phyloP scores from a whole-genome alignment of 169 alveolate species.

The Theileria parva region DNA sequence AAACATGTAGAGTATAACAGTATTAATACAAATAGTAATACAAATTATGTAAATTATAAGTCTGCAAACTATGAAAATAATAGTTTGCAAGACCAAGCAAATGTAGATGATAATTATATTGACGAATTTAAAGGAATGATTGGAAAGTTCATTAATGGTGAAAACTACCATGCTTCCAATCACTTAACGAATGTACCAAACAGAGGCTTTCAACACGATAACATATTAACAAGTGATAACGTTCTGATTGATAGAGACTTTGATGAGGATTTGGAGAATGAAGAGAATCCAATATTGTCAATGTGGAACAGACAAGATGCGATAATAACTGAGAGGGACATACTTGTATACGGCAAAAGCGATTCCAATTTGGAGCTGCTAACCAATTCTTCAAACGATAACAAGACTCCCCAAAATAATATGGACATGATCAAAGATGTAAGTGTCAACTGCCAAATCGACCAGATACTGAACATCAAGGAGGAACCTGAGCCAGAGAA shows the following conservation, averaged over 20 bases:
- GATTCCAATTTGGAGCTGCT: constrained; percentile 12
- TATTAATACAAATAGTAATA: constrained; percentile 26
- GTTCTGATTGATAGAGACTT: neutral
- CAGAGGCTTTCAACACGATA: neutral
- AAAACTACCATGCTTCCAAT: constrained; percentile 8
- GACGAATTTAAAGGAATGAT: constrained; percentile 5
- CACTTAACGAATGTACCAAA: neutral
- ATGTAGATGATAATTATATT: neutral
- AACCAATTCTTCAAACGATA: neutral
- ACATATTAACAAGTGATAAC: constrained; percentile 1
- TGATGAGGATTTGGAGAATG: constrained; percentile 12
- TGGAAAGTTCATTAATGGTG: constrained; percentile 19
- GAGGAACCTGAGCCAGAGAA: constrained; percentile 44
- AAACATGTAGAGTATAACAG: constrained; percentile 10
- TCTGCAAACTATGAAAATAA: neutral
- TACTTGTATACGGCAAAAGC: constrained; percentile 24
- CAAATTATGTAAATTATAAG: constrained; percentile 18
- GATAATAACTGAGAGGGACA: constrained; percentile 18
- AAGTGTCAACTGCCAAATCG: constrained; percentile 37
- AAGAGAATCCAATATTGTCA: constrained; percentile 32
- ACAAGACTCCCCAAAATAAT: neutral
- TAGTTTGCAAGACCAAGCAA: neutral
- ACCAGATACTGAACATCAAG: constrained; percentile 25
- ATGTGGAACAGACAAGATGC: constrained; percentile 4
- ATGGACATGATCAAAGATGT: constrained; percentile 23